These are phyloP conservation scores for Anisodus tanguticus DNA, from an alignment of 257 asterid genomes.

Conservation along the genomic window DNA sequence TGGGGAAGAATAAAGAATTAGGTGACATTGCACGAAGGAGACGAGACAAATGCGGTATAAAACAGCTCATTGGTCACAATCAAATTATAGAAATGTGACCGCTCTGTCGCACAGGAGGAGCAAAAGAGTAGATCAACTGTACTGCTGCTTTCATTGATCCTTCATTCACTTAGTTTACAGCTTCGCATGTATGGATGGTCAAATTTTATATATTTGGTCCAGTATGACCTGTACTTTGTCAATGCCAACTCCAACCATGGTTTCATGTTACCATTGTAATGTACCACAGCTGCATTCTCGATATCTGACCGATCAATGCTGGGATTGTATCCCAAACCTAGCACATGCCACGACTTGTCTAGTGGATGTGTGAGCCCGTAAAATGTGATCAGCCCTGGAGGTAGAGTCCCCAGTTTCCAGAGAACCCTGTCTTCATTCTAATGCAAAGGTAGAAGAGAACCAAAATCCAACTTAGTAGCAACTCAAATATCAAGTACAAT, in stretches of 20 bases:
- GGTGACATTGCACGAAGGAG: constrained; percentile 7
- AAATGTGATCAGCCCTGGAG: constrained; percentile 94
- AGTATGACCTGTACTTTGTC: constrained; percentile 86
- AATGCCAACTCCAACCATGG: constrained; percentile 98
- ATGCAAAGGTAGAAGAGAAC: constrained; percentile 31
- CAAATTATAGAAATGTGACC: constrained; percentile 25
- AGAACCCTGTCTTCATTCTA: constrained; percentile 92
- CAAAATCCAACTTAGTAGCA: background rate
- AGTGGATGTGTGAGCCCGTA: constrained; percentile 94
- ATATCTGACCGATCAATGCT: constrained; percentile 78
- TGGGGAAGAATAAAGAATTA: constrained; percentile 38
- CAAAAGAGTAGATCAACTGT: constrained; percentile 32
- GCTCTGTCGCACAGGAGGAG: constrained; percentile 30
- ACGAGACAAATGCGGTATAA: background rate
- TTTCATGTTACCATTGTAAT: constrained; percentile 97
- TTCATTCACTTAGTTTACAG: constrained; percentile 79
- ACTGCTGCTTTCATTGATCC: constrained; percentile 31
- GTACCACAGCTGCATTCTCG: constrained; percentile 92
- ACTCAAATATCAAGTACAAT: background rate
- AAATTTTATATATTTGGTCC: constrained; percentile 81
- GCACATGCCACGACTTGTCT: constrained; percentile 96
- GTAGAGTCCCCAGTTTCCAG: constrained; percentile 98
- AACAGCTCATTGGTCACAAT: constrained; percentile 17
- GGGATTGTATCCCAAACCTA: constrained; percentile 94
- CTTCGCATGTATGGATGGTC: constrained; percentile 76